These are phyloP conservation scores for Agaricales sp. DNA, from an alignment of 1,284 basidiomycete species.

Conservation along the genomic window DNA sequence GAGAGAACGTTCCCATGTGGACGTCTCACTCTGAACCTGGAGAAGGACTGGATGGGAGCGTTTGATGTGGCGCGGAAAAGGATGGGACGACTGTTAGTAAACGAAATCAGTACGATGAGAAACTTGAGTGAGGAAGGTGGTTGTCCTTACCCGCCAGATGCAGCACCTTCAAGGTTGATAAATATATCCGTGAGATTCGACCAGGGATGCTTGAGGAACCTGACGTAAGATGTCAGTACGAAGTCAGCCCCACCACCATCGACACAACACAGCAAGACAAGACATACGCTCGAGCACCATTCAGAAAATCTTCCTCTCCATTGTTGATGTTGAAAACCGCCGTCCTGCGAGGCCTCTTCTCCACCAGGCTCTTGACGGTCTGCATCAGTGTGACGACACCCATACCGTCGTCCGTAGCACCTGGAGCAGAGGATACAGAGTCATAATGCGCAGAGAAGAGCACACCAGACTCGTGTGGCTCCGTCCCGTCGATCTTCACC, in stretches of 20 bases:
- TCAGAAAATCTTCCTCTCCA: slow-evolving; percentile 66
- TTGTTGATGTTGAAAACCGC: slow-evolving; percentile 77
- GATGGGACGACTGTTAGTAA: slow-evolving; percentile 42
- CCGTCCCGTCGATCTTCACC: slow-evolving; percentile 55
- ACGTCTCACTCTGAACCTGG: slow-evolving; percentile 33
- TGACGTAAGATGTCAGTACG: slow-evolving; percentile 17
- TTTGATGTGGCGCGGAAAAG: slow-evolving; percentile 56
- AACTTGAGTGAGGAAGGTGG: slow-evolving; percentile 2
- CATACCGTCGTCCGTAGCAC: slow-evolving; percentile 73
- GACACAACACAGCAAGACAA: background rate
- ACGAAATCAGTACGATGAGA: slow-evolving; percentile 4
- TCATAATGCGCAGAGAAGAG: slow-evolving; percentile 77
- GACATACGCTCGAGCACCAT: slow-evolving; percentile 57
- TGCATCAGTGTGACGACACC: slow-evolving; percentile 58
- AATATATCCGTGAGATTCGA: slow-evolving; percentile 52
- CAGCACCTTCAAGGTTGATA: slow-evolving; percentile 72
- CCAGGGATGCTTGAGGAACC: slow-evolving; percentile 68
- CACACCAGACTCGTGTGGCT: slow-evolving; percentile 35
- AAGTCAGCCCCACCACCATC: too few relatives aligned
- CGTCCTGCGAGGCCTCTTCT: slow-evolving; percentile 42
- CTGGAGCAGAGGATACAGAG: slow-evolving; percentile 66
- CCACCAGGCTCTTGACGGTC: slow-evolving; percentile 48
- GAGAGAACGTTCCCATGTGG: slow-evolving; percentile 61
- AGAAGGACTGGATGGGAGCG: slow-evolving; percentile 39
- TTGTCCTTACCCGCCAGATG: slow-evolving; percentile 56